Conservation (phyloP, 345 rosid genomes). For the Corchorus capsularis region DNA sequence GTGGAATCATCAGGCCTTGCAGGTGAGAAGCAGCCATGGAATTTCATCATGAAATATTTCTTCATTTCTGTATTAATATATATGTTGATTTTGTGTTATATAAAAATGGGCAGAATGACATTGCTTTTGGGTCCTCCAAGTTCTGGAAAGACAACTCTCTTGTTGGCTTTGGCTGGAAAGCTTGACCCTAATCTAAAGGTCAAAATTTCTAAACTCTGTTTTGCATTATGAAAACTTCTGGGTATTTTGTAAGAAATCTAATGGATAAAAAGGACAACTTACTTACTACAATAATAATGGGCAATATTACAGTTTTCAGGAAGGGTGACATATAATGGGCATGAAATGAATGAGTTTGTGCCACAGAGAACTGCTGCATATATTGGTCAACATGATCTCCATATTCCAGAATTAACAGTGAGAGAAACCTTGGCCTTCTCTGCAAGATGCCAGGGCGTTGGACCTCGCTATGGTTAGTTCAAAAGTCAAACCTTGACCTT, state of each 20-base stretch:
- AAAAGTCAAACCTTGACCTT: neutral
- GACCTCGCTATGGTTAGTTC: slow-evolving; percentile 58
- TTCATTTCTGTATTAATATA: neutral
- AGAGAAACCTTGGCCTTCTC: slow-evolving; percentile 81
- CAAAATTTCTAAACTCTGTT: neutral
- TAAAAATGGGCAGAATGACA: slow-evolving; percentile 41
- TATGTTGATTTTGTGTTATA: neutral
- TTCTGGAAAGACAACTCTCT: slow-evolving; percentile 80
- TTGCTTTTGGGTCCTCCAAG: slow-evolving; percentile 89
- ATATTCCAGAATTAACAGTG: slow-evolving; percentile 63
- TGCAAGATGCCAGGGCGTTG: slow-evolving; percentile 78
- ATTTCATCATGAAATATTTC: neutral
- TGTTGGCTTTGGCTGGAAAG: slow-evolving; percentile 70
- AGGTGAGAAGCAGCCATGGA: slow-evolving; percentile 37
- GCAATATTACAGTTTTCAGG: slow-evolving; percentile 47
- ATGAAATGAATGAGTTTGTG: slow-evolving; percentile 56
- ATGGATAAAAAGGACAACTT: too few species aligned
- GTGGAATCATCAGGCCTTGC: slow-evolving; percentile 71
- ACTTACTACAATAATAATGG: too few species aligned
- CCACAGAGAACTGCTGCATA: slow-evolving; percentile 72
- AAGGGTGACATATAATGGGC: slow-evolving; percentile 60
- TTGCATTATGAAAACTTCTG: too few species aligned
- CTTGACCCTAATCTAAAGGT: slow-evolving; percentile 50
- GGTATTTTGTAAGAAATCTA: too few species aligned
- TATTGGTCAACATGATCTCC: slow-evolving; percentile 69